Percentiles rank a stretch among this genome's conserved stretches.
phyloP scores from a whole-genome alignment of 257 asterid species.

The Cynanchum wilfordii region DNA sequence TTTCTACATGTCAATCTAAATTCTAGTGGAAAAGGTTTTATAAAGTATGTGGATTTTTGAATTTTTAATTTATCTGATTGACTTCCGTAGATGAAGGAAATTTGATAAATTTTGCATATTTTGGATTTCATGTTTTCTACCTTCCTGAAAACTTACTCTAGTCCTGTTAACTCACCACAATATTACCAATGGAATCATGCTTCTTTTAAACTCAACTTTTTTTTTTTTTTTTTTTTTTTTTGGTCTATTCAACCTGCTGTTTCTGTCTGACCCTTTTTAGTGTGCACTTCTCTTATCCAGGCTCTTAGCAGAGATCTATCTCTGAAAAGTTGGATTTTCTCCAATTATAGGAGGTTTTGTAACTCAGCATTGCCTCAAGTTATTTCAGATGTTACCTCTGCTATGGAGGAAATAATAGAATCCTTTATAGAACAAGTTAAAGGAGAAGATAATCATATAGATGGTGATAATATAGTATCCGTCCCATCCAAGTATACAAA shows the following conservation, averaged over 20 bases:
- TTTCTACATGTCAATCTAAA: not conserved
- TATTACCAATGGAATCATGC: not conserved
- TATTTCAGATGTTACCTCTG: constrained; percentile 54
- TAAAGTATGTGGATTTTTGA: not conserved
- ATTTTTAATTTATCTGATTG: not conserved
- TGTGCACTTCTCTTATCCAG: constrained; percentile 44
- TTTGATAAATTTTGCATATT: not conserved
- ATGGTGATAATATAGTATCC: constrained; percentile 36
- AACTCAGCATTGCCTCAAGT: constrained; percentile 61
- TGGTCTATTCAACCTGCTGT: not conserved
- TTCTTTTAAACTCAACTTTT: not conserved
- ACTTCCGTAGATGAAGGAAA: not conserved
- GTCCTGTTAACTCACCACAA: not conserved
- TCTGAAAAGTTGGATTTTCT: constrained; percentile 51
- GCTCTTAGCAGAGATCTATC: constrained; percentile 56
- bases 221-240: not conserved
- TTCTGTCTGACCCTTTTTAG: constrained; percentile 24
- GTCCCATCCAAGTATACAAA: constrained; percentile 39
- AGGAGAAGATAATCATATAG: constrained; percentile 39
- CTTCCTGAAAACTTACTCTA: constrained; percentile 6
- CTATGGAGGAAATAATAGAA: constrained; percentile 57
- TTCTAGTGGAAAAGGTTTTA: not conserved
- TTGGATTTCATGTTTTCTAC: not conserved
- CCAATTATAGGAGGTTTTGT: constrained; percentile 57
- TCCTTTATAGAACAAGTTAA: constrained; percentile 52